Conservation (phyloP, 208 protist genomes). For the Strigomonas culicis region DNA sequence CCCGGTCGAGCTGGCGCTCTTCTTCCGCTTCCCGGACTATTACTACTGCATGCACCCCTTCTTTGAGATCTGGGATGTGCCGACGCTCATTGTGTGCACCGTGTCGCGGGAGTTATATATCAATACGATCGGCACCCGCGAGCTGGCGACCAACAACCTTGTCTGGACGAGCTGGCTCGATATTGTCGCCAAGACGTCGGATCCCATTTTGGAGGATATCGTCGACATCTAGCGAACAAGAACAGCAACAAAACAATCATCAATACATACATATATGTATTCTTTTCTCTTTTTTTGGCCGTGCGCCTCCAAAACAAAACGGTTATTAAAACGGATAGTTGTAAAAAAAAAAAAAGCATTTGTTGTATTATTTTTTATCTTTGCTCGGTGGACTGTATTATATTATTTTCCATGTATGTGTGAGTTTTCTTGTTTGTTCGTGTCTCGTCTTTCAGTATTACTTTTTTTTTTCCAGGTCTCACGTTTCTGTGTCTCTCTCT, state of each 20-base stretch:
- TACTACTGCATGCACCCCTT: conserved; percentile 55
- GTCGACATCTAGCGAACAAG: not conserved
- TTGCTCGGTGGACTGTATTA: not conserved
- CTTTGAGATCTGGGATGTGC: conserved; percentile 33
- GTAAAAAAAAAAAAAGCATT: no score
- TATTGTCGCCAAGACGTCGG: no score
- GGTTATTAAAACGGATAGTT: not conserved
- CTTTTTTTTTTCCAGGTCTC: conserved; percentile 7
- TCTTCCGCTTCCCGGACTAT: conserved; percentile 59
- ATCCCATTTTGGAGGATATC: not conserved
- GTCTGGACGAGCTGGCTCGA: not conserved
- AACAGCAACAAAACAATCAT: not conserved
- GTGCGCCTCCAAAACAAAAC: not conserved
- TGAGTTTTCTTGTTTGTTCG: not conserved
- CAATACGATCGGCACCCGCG: not conserved
- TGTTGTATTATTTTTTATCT: no score
- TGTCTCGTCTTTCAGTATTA: not conserved
- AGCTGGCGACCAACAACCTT: not conserved
- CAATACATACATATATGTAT: not conserved
- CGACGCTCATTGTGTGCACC: conserved; percentile 49
- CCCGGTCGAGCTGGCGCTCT: conserved; percentile 56
- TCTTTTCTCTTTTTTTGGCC: not conserved
- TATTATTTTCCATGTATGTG: not conserved
- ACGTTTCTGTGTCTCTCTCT: conserved; percentile 7
- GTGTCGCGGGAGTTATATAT: not conserved